Percentiles rank a stretch among this genome's conserved stretches.
These are phyloP conservation scores for Sporothrix dimorphospora DNA, from an alignment of 2,329 filamentous ascomycete species.

Conservation along the genomic window DNA sequence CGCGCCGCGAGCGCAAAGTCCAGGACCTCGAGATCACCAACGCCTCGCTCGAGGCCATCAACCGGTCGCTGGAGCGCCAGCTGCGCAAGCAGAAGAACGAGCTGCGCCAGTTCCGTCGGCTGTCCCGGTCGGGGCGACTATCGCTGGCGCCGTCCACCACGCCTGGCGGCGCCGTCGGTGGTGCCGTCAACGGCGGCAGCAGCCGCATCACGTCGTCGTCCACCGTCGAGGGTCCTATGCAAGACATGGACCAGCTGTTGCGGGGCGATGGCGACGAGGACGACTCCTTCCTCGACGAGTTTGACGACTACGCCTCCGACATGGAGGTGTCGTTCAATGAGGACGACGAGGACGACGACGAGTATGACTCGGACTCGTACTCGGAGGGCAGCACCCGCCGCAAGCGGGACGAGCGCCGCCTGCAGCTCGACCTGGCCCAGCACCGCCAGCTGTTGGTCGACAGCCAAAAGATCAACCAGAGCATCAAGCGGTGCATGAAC, in stretches of 20 bases:
- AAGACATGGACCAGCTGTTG: slow-evolving; percentile 50
- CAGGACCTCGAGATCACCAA: slow-evolving; percentile 97
- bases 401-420: slow-evolving; percentile 75
- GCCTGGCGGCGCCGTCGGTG: not conserved
- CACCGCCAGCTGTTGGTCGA: slow-evolving; percentile 88
- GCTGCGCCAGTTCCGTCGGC: slow-evolving; percentile 79
- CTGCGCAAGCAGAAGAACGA: slow-evolving; percentile 90
- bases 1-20: slow-evolving; percentile 89
- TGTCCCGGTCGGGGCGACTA: slow-evolving; percentile 79
- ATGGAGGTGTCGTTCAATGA: slow-evolving; percentile 37
- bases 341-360: slow-evolving; percentile 42
- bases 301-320: slow-evolving; percentile 43
- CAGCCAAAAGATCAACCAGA: slow-evolving; percentile 94
- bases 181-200: slow-evolving; percentile 34
- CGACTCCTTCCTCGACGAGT: slow-evolving; percentile 14
- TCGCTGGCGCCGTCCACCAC: slow-evolving; percentile 48
- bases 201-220: slow-evolving; percentile 52
- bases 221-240: slow-evolving; percentile 45
- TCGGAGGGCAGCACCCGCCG: slow-evolving; percentile 51
- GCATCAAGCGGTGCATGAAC: slow-evolving; percentile 82
- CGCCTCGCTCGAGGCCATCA: slow-evolving; percentile 91
- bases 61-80: slow-evolving; percentile 87
- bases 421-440: slow-evolving; percentile 83
- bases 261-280: slow-evolving; percentile 53
- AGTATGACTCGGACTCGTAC: not conserved